A percentile compares a stretch with the other conserved stretches of the same genome.
Evolutionary conservation across 2,329 filamentous ascomycete genomes (phyloP).

Genomic region (Whalleya microplaca): DNA sequence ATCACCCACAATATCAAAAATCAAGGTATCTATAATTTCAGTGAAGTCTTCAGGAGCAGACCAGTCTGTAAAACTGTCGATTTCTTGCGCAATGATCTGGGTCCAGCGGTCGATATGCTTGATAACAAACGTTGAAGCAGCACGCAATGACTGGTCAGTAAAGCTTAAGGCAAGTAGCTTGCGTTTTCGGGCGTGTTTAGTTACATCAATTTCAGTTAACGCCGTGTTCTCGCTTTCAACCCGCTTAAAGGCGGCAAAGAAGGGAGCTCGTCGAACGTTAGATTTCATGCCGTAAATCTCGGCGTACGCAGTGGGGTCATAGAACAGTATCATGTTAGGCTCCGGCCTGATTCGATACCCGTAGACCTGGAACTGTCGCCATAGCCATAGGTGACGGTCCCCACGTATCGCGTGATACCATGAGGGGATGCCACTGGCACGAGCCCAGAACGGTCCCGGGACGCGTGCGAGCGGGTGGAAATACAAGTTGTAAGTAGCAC

Average conservation of each 20-base stretch:
- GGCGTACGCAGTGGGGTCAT: constrained; percentile 20
- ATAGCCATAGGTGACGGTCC: constrained; percentile 29
- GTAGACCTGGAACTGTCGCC: constrained; percentile 26
- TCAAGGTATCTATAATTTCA: constrained; percentile 9
- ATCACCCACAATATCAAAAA: constrained; percentile 30
- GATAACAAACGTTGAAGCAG: constrained; percentile 23
- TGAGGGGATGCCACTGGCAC: constrained; percentile 25
- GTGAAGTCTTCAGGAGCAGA: constrained; percentile 21
- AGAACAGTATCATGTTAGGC: constrained; percentile 27
- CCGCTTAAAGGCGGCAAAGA: constrained; percentile 19
- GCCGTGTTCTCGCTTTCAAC: constrained; percentile 15
- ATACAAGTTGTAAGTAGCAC: constrained; percentile 26
- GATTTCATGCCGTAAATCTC: constrained; percentile 29
- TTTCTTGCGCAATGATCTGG: constrained; percentile 17
- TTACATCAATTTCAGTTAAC: constrained; percentile 21
- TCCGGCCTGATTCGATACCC: constrained; percentile 21
- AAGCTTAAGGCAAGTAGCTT: constrained; percentile 27
- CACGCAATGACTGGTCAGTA: constrained; percentile 26
- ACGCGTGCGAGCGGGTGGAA: constrained; percentile 29
- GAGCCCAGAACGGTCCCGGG: constrained; percentile 30
- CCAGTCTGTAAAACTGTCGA: constrained; percentile 18
- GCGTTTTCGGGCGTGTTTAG: constrained; percentile 23
- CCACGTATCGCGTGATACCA: constrained; percentile 26
- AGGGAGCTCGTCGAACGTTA: constrained; percentile 27
- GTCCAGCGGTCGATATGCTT: constrained; percentile 30